Conservation (phyloP, 148 eudicot species). For the Bassia scoparia region DNA sequence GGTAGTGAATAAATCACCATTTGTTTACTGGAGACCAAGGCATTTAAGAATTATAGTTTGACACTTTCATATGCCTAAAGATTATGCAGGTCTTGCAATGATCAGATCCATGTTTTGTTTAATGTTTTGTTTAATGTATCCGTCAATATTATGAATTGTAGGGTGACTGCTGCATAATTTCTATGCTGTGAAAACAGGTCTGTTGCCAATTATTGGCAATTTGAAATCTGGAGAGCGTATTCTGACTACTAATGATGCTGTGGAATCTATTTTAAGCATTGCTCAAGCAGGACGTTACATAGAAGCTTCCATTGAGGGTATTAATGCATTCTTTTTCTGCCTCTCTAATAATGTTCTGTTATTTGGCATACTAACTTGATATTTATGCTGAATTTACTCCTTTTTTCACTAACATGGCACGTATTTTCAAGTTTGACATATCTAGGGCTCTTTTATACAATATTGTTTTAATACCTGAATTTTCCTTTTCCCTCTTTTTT, state of each 20-base stretch:
- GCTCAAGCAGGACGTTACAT: constrained; percentile 46
- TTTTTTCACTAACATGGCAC: background rate
- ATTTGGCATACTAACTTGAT: background rate
- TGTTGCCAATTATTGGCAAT: constrained; percentile 70
- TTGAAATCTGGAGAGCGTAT: constrained; percentile 45
- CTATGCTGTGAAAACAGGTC: constrained; percentile 40
- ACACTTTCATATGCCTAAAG: background rate
- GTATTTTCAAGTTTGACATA: background rate
- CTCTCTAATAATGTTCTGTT: background rate
- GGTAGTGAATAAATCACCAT: too few relatives aligned
- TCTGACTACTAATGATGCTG: constrained; percentile 41
- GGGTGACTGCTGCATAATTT: constrained; percentile 12
- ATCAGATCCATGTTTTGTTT: background rate
- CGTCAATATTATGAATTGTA: constrained; percentile 2
- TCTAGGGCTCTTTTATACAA: background rate
- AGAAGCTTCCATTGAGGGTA: constrained; percentile 74
- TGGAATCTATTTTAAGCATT: constrained; percentile 33
- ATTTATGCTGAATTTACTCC: background rate
- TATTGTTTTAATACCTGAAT: background rate
- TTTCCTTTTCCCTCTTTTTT: background rate
- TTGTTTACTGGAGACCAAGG: background rate
- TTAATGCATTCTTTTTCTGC: constrained; percentile 13
- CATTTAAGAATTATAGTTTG: background rate
- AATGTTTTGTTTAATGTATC: too few relatives aligned
- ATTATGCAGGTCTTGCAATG: constrained; percentile 2